Percentiles rank a stretch among this genome's conserved stretches.
phyloP scores from a whole-genome alignment of 1,284 basidiomycete species.

The Volvariella surrecta region DNA sequence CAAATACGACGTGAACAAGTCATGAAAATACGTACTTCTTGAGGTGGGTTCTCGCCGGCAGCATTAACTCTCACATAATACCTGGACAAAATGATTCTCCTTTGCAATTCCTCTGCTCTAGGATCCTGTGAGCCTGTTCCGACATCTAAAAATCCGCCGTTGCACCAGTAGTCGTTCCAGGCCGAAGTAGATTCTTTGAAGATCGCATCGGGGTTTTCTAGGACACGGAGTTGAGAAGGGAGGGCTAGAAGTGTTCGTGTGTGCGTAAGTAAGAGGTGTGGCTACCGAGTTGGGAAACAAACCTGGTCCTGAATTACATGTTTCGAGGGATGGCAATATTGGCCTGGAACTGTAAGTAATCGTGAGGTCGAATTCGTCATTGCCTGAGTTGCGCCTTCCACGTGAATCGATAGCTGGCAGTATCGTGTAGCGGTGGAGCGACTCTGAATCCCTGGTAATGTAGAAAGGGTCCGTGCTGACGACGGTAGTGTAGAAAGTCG shows the following conservation, averaged over 20 bases:
- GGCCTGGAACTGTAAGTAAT: conserved; percentile 21
- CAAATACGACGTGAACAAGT: no score
- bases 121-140: conserved; percentile 38
- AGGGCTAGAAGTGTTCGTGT: no score
- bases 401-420: no score
- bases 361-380: conserved; percentile 23
- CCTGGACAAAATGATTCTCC: conserved; percentile 46
- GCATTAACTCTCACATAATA: conserved; percentile 54
- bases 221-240: no score
- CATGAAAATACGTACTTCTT: conserved; percentile 49
- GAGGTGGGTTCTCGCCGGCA: conserved; percentile 46
- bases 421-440: conserved; percentile 37
- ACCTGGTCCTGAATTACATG: conserved; percentile 5
- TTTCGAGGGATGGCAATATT: background rate
- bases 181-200: conserved; percentile 24
- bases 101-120: conserved; percentile 45
- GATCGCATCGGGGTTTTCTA: conserved; percentile 18
- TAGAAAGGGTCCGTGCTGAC: conserved; percentile 29
- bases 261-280: no score
- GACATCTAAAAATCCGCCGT: conserved; percentile 45
- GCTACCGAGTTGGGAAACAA: no score
- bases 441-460: conserved; percentile 33
- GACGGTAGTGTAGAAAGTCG: conserved; percentile 37
- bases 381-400: conserved; percentile 5
- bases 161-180: conserved; percentile 43